Percentiles rank a stretch among this genome's conserved stretches.
Conservation (phyloP, 148 eudicot genomes). For the Chenopodium berlandieri region DNA sequence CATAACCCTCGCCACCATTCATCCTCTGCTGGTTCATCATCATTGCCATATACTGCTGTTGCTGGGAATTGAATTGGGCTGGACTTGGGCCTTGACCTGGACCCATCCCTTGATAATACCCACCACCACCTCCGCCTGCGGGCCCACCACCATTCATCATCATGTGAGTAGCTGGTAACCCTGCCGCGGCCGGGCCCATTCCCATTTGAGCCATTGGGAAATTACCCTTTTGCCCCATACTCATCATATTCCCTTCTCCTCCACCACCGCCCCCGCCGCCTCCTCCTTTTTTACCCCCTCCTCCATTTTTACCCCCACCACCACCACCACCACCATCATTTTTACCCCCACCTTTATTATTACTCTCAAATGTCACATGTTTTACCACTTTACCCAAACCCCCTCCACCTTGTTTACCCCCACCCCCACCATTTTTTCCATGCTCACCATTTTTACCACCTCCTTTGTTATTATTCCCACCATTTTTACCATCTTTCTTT, state of each 20-base stretch:
- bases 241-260: conserved; percentile 30
- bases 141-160: conserved; percentile 27
- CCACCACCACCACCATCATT: conserved; percentile 19
- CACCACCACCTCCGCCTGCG: conserved; percentile 32
- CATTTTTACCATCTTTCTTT: conserved; percentile 34
- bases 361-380: conserved; percentile 25
- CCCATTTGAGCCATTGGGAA: conserved; percentile 55
- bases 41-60: conserved; percentile 78
- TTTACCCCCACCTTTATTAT: conserved; percentile 31
- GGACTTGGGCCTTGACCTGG: conserved; percentile 37
- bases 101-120: conserved; percentile 54
- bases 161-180: conserved; percentile 43
- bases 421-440: conserved; percentile 32
- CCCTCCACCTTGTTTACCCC: conserved; percentile 20
- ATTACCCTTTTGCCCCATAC: conserved; percentile 49
- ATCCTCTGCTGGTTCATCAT: conserved; percentile 77
- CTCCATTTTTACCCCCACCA: conserved; percentile 4
- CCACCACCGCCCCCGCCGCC: conserved; percentile 30
- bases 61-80: conserved; percentile 44
- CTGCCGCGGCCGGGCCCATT: conserved; percentile 56
- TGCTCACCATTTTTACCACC: conserved; percentile 31
- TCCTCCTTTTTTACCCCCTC: conserved; percentile 2
- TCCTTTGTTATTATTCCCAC: conserved; percentile 20
- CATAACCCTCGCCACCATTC: conserved; percentile 43
- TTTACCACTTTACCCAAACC: conserved; percentile 22